These are phyloP conservation scores for Erysimum cheiranthoides DNA, from an alignment of 345 rosid genomes.

Conservation along the genomic window DNA sequence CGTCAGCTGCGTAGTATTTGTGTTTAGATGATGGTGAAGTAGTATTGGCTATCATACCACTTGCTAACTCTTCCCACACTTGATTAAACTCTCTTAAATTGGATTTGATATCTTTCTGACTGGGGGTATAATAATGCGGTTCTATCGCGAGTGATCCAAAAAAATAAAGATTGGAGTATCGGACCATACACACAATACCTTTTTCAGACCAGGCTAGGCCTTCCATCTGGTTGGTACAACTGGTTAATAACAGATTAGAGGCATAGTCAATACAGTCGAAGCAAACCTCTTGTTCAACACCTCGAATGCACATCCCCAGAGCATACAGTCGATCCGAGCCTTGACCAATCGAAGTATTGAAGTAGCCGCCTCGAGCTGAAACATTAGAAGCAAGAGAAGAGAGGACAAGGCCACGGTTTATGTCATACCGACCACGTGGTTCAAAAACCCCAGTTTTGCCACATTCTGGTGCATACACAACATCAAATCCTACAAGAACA, in stretches of 20 bases:
- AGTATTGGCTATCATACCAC: neutral
- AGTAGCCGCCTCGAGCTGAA: conserved; percentile 1
- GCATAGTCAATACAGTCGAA: conserved; percentile 29
- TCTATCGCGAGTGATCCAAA: neutral
- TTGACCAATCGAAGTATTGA: conserved; percentile 22
- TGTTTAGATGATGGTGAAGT: neutral
- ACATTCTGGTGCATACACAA: conserved; percentile 12
- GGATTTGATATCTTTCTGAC: neutral
- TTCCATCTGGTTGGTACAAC: conserved; percentile 11
- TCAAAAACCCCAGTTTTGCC: conserved; percentile 7
- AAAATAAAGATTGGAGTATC: conserved; percentile 41
- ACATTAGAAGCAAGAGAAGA: conserved; percentile 40
- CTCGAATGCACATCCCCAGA: conserved; percentile 22
- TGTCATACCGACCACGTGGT: conserved; percentile 19
- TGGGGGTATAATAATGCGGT: neutral
- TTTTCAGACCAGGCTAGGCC: neutral
- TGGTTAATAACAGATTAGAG: neutral
- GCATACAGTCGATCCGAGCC: conserved; percentile 15
- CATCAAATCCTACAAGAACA: conserved; percentile 5
- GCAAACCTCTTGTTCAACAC: conserved; percentile 20
- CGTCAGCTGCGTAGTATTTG: neutral
- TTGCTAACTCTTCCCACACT: neutral
- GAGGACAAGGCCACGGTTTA: conserved; percentile 36
- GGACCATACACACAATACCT: conserved; percentile 30
- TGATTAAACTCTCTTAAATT: neutral